A percentile compares a stretch with the other conserved stretches of the same genome.
Conservation (phyloP, 352 stramenopile species). For the Aphanomyces astaci region DNA sequence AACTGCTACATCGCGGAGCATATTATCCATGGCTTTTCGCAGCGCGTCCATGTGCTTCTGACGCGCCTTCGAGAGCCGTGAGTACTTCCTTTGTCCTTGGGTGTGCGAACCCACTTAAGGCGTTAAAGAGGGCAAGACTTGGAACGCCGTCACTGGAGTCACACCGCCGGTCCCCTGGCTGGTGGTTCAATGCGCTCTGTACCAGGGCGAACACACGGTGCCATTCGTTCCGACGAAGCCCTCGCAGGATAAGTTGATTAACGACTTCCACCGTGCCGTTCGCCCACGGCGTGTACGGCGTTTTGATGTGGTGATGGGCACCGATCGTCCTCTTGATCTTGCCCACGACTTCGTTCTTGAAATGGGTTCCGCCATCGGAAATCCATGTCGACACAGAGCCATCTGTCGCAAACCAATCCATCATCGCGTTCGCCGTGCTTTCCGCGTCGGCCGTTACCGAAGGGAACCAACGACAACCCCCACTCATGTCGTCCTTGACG, state of each 20-base stretch:
- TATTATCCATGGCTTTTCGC: not conserved
- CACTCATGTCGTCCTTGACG: too few species aligned
- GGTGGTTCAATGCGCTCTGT: constrained; percentile 14
- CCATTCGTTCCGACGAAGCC: constrained; percentile 6
- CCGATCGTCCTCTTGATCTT: too few species aligned
- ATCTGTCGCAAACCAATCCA: too few species aligned
- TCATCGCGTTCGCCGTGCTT: too few species aligned
- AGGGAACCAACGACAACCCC: too few species aligned
- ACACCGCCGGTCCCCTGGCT: constrained; percentile 14
- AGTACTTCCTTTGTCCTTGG: not conserved
- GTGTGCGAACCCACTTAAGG: constrained; percentile 15
- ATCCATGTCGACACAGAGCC: too few species aligned
- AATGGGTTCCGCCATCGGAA: too few species aligned
- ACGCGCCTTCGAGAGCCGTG: not conserved
- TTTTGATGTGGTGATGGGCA: too few species aligned
- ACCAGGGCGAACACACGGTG: constrained; percentile 11
- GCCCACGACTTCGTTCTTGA: too few species aligned
- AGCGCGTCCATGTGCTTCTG: constrained; percentile 1
- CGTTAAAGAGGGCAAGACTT: not conserved
- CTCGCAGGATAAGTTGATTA: constrained; percentile 18
- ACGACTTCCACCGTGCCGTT: constrained; percentile 20
- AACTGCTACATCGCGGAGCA: not conserved
- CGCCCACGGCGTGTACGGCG: too few species aligned
- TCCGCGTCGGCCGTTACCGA: too few species aligned
- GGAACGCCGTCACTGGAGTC: constrained; percentile 7